Percentiles rank a stretch among this genome's conserved stretches.
Conservation (phyloP, 2,329 filamentous ascomycete genomes). For the Dendryphion nanum region DNA sequence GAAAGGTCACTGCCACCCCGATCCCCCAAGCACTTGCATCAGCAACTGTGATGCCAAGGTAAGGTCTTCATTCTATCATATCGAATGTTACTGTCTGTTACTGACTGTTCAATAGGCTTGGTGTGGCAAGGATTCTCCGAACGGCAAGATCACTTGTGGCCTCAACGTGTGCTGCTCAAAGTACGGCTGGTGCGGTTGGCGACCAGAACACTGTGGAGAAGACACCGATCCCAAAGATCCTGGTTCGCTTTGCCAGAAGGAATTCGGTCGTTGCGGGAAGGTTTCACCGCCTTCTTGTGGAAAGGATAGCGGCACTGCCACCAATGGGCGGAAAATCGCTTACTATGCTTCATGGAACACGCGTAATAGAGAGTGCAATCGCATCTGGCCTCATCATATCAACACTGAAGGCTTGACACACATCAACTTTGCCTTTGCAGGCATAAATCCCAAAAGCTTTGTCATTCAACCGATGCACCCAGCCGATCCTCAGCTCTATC, state of each 20-base stretch:
- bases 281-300: slow-evolving; percentile 23
- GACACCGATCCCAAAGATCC: slow-evolving; percentile 13
- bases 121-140: background rate
- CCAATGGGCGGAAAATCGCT: slow-evolving; percentile 31
- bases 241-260: slow-evolving; percentile 4
- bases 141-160: slow-evolving; percentile 3
- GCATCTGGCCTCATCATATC: slow-evolving; percentile 31
- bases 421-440: slow-evolving; percentile 30
- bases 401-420: slow-evolving; percentile 33
- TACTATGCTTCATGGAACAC: slow-evolving; percentile 38
- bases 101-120: background rate
- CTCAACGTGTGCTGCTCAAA: slow-evolving; percentile 16
- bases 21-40: background rate
- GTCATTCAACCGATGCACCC: slow-evolving; percentile 17
- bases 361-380: slow-evolving; percentile 26
- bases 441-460: slow-evolving; percentile 21
- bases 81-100: background rate
- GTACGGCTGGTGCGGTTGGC: slow-evolving; percentile 19
- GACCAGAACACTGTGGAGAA: slow-evolving; percentile 18
- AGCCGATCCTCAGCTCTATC: slow-evolving; percentile 19
- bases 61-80: background rate
- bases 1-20: background rate
- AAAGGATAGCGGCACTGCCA: slow-evolving; percentile 11
- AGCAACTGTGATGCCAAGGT: slow-evolving; percentile 3
- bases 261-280: slow-evolving; percentile 35